Conservation (phyloP, 1,284 basidiomycete genomes). For the Ustilago curta region DNA sequence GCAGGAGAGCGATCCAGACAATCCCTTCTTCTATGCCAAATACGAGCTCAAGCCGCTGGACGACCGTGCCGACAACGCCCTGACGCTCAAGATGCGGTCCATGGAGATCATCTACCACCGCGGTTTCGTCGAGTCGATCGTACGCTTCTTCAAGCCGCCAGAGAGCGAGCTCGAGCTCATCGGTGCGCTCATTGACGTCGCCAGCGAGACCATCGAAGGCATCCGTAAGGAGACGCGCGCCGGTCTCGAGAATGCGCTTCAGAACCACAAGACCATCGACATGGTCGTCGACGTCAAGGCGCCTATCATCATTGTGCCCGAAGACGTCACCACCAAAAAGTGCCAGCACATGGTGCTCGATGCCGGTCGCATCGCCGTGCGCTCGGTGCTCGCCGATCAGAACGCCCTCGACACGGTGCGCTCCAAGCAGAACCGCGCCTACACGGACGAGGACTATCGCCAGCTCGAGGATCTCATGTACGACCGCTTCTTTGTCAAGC, state of each 20-base stretch:
- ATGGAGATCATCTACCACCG: slow-evolving; percentile 98
- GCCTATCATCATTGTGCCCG: slow-evolving; percentile 96
- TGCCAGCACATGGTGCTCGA: slow-evolving; percentile 93
- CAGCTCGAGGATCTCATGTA: slow-evolving; percentile 95
- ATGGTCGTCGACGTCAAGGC: slow-evolving; percentile 96
- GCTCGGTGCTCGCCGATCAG: slow-evolving; percentile 89
- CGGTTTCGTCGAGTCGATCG: slow-evolving; percentile 92
- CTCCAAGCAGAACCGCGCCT: slow-evolving; percentile 85
- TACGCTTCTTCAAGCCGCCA: slow-evolving; percentile 93
- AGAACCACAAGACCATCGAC: slow-evolving; percentile 94
- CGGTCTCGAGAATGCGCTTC: slow-evolving; percentile 91
- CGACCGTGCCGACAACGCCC: slow-evolving; percentile 88
- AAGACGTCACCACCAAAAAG: slow-evolving; percentile 79
- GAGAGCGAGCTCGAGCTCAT: slow-evolving; percentile 95
- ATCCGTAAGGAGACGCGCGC: slow-evolving; percentile 94
- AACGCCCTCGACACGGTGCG: slow-evolving; percentile 82
- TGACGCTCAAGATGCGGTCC: slow-evolving; percentile 91
- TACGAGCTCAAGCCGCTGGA: slow-evolving; percentile 95
- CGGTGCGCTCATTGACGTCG: slow-evolving; percentile 78
- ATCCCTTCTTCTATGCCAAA: slow-evolving; percentile 92
- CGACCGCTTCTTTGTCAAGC: slow-evolving; percentile 85
- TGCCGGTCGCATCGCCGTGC: slow-evolving; percentile 94
- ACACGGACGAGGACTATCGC: slow-evolving; percentile 88
- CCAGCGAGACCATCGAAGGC: slow-evolving; percentile 93
- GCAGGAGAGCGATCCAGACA: slow-evolving; percentile 68